Conservation (phyloP, 768 basidiomycete species). For the Tricholoma saponaceum region DNA sequence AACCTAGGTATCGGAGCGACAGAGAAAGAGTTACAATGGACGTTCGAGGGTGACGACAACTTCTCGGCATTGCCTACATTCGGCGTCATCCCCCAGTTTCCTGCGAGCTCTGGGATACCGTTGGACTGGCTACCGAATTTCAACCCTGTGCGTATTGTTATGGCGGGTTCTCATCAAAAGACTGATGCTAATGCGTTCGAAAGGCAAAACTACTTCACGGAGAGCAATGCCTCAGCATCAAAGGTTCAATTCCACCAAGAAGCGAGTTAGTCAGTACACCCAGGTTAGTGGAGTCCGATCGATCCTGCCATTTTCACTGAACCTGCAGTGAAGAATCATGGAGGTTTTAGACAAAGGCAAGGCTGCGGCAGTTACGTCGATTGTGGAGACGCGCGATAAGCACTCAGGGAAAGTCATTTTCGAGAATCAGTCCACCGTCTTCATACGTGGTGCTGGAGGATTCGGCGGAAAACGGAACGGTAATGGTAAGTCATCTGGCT, state of each 20-base stretch:
- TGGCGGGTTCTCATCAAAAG: neutral
- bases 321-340: slow-evolving; percentile 43
- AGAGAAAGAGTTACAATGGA: slow-evolving; percentile 88
- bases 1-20: slow-evolving; percentile 94
- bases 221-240: slow-evolving; percentile 91
- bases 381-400: slow-evolving; percentile 80
- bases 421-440: slow-evolving; percentile 89
- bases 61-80: slow-evolving; percentile 91
- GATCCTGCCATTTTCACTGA: neutral
- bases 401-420: slow-evolving; percentile 75
- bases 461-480: slow-evolving; percentile 90
- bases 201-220: slow-evolving; percentile 97
- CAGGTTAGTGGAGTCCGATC: slow-evolving; percentile 40
- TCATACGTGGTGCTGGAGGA: slow-evolving; percentile 93
- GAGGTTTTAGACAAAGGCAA: slow-evolving; percentile 92
- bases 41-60: slow-evolving; percentile 83
- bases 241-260: slow-evolving; percentile 79
- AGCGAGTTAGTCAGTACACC: slow-evolving; percentile 75
- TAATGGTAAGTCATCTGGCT: slow-evolving; percentile 43
- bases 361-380: slow-evolving; percentile 81
- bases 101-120: slow-evolving; percentile 58
- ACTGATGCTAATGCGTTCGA: neutral
- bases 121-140: slow-evolving; percentile 93
- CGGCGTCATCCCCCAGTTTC: slow-evolving; percentile 91
- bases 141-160: slow-evolving; percentile 63